Evolutionary conservation across 352 stramenopile genomes (phyloP), one percentile per base, ranked within the genome.

Genomic region (Phytophthora multivora): DNA sequence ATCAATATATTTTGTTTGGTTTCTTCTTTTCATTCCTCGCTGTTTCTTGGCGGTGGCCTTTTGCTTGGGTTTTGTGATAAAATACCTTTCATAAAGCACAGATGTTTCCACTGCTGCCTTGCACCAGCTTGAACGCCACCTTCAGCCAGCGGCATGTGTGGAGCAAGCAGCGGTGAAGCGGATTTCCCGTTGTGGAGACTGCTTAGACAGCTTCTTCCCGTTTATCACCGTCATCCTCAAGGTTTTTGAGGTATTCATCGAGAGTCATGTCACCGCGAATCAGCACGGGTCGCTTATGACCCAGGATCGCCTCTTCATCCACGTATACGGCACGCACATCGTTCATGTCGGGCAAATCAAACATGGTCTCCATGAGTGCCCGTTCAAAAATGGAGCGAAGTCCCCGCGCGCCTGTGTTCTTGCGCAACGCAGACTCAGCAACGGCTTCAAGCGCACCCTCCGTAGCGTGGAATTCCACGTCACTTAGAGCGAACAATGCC

Each of bases 291-390:
- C 87, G 89, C 63, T 96, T 91, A 58, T 86, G 79, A 18, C 91
- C 92, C 53, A 90, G 75, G 38, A 98, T 96, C 2, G 93, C 93
- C 26, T 92, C 79, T 61, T 93, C 89, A 76, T 99, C 94, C 48
- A 99, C 84, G 53, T 97, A 98, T 50, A 98, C 90, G 11, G 93
- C 97, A 51, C 86, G 91, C 35, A 98, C 92, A 63, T 98, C 80
- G 30, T 80, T 65, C 50, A 95, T 80, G 23, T 97, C 96, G 11
- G 96, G 96, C 50, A 98, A 86, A 23, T 98, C 91, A 78, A 98
- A 99, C 88, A 98, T 98, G 26, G 95, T 98, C 58, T 99, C 95
- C 80, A 98, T 96, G 19, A 99, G 84, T 25, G 97, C 89, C 35
- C 80, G 79, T 66, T 97, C 96, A 46, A 98, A 97, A 63, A 99